Conservation (phyloP, 192 early-diverging fungal genomes). For the Obelidium mucronatum region DNA sequence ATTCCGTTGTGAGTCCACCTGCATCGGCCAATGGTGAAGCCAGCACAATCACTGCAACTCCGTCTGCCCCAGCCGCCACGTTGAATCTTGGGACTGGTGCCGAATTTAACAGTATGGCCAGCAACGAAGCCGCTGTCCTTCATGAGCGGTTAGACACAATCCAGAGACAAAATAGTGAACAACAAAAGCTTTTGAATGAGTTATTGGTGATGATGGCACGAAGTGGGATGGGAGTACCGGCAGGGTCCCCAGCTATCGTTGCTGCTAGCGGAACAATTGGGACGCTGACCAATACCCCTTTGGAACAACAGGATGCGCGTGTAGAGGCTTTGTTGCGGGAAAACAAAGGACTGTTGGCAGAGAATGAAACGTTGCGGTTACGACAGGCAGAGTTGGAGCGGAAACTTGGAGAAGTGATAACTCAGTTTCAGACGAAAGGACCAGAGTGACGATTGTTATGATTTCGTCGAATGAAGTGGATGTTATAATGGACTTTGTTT, state of each 20-base stretch:
- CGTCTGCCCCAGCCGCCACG: not conserved
- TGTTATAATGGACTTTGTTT: no score
- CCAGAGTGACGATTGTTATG: no score
- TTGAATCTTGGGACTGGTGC: not conserved
- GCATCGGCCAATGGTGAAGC: no score
- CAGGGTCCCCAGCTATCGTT: not conserved
- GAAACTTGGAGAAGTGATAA: conserved; percentile 5
- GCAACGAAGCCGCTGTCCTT: conserved; percentile 6
- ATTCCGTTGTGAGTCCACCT: no score
- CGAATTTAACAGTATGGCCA: not conserved
- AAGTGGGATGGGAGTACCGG: conserved; percentile 1
- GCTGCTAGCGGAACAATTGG: not conserved
- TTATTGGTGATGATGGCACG: conserved; percentile 11
- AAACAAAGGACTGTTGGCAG: conserved; percentile 22
- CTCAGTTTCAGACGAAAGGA: conserved; percentile 25
- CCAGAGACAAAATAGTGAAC: conserved; percentile 22
- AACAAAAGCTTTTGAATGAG: conserved; percentile 13
- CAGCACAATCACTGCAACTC: not conserved
- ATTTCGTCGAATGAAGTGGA: no score
- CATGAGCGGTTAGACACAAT: conserved; percentile 25
- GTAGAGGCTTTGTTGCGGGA: conserved; percentile 14
- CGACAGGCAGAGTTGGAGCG: conserved; percentile 14
- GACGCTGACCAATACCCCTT: not conserved
- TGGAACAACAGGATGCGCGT: not conserved
- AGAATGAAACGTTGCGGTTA: conserved; percentile 21